These are phyloP conservation scores for Chrysosporium queenslandicum DNA, from an alignment of 2,329 filamentous ascomycete species.

Conservation along the genomic window DNA sequence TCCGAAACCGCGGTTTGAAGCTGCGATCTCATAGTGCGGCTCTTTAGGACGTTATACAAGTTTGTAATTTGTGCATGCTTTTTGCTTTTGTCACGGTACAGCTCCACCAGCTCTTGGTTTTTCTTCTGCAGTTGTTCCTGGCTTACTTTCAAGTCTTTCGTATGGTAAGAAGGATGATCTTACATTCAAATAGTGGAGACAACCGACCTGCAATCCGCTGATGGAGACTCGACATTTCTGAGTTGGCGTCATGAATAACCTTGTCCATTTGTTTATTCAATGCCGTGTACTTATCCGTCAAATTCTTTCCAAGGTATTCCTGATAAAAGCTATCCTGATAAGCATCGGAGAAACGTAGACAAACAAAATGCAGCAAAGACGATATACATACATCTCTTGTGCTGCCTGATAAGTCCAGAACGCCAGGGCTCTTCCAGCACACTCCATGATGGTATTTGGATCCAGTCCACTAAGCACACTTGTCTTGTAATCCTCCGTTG, in stretches of 20 bases:
- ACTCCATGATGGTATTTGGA: constrained; percentile 76
- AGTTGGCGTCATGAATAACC: constrained; percentile 62
- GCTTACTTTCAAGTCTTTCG: constrained; percentile 48
- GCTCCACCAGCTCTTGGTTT: constrained; percentile 59
- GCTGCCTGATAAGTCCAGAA: constrained; percentile 81
- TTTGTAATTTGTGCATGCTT: constrained; percentile 59
- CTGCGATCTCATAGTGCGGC: constrained; percentile 44
- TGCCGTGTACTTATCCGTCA: constrained; percentile 60
- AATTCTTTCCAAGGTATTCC: constrained; percentile 58
- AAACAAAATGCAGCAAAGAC: constrained; percentile 1
- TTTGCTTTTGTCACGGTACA: constrained; percentile 60
- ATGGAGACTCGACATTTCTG: constrained; percentile 57
- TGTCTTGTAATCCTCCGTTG: constrained; percentile 81
- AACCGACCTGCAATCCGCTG: constrained; percentile 52
- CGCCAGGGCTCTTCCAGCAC: constrained; percentile 63
- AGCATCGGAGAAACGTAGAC: not conserved
- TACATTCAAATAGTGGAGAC: not conserved
- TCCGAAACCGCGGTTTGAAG: constrained; percentile 48
- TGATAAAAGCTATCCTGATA: constrained; percentile 55
- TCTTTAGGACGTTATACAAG: constrained; percentile 48
- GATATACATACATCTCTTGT: constrained; percentile 61
- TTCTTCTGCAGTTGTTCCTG: constrained; percentile 57
- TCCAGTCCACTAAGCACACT: constrained; percentile 73
- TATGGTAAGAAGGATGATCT: not conserved
- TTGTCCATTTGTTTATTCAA: constrained; percentile 61